Evolutionary conservation across 768 basidiomycete genomes (phyloP), one percentile per base, ranked within the genome.

Genomic region (Lepiota subincarnata): DNA sequence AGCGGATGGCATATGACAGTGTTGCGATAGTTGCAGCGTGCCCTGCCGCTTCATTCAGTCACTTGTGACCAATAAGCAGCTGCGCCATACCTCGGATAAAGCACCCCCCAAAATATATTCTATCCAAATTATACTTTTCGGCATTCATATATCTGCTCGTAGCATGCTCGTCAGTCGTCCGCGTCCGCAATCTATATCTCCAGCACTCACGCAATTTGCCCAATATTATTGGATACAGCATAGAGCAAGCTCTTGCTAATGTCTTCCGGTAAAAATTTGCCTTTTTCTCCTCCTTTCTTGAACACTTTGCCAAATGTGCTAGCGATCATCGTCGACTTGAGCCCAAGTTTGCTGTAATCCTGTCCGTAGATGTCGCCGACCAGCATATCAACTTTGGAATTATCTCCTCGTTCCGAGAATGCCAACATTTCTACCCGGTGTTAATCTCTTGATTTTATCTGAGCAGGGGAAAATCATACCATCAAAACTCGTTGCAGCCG

Each of bases 301-400:
- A 99, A 98, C 36, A 99, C 97, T 65, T 98, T 99, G 12, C 97
- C 97, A 70, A 99, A 98, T 19, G 93, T 92, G 58, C 93, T 96
- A 10, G 97, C 97, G 64, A 99, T 99, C 74, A 89, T 97, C 6
- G 92, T 95, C 34, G 95, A 97, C 70, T 98, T 98, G 51, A 99
- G 82, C 14, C 97, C 97, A 34, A 99, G 83, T 57, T 89, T 87
- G 68, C 82, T 85, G 73, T 98, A 98, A 72, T 98, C 97, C 60
- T 92, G 88, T n/a, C 97, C 92, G 68, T 97, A 99, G 61, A 99
- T 99, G 72, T 99, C 97, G 34, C 97, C 96, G 41, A 99, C 95
- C 44, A 98, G 85, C 96, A 98, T 98, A 69, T 99, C 97, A 12
- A 98, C 95, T 4, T 79, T 78, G 39, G 89, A 82, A 66, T 99